phyloP scores from a whole-genome alignment of 1,139 yeast species.

The Yamadazyma kanchanaburiensis region DNA sequence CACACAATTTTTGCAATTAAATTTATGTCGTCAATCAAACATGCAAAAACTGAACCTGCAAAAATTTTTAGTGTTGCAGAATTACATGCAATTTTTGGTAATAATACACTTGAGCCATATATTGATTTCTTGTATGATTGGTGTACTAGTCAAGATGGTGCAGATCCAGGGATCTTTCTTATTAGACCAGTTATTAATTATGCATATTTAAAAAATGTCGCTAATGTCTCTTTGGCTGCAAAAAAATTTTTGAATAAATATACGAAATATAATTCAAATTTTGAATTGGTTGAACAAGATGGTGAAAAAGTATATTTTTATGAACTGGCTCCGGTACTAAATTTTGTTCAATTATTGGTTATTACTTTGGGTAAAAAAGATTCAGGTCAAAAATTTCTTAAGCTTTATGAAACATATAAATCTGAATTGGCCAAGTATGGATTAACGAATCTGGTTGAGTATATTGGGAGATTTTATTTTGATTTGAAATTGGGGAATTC shows the following conservation, averaged over 20 bases:
- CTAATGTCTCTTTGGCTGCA: conserved; percentile 50
- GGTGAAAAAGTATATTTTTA: conserved; percentile 16
- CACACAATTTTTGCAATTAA: conserved; percentile 74
- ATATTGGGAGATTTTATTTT: conserved; percentile 44
- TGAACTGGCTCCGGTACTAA: conserved; percentile 41
- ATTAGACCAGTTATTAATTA: conserved; percentile 70
- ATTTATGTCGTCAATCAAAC: conserved; percentile 31
- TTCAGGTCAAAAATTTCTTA: conserved; percentile 50
- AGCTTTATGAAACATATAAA: conserved; percentile 46
- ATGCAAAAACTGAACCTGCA: conserved; percentile 28
- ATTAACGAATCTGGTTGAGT: conserved; percentile 43
- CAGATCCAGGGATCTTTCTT: conserved; percentile 50
- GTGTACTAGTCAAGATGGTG: conserved; percentile 31
- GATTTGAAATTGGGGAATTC: conserved; percentile 47
- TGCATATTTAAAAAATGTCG: conserved; percentile 58
- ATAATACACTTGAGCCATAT: conserved; percentile 55
- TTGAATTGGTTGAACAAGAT: conserved; percentile 13
- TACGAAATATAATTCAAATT: conserved; percentile 9
- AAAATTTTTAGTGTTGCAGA: conserved; percentile 43
- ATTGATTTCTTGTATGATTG: conserved; percentile 56
- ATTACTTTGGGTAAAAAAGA: conserved; percentile 58
- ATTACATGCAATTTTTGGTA: conserved; percentile 66
- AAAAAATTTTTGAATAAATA: conserved; percentile 31
- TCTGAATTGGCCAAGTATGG: conserved; percentile 25
- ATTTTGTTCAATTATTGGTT: conserved; percentile 68